phyloP scores from a whole-genome alignment of 345 rosid genomes.

The Eucalyptus victrix region DNA sequence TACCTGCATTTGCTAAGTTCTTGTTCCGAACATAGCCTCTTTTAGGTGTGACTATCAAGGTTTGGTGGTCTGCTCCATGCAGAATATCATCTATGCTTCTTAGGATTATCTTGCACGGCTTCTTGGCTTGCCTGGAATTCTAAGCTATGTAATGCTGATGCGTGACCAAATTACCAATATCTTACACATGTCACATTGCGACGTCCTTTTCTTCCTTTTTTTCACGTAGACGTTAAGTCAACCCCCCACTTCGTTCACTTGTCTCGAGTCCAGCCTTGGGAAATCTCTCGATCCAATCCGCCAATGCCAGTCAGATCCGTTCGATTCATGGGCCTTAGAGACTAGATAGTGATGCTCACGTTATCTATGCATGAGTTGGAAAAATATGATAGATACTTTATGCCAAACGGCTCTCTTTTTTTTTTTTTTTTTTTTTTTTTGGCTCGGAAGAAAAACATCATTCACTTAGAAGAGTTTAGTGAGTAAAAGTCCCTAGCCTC shows the following conservation, averaged over 20 bases:
- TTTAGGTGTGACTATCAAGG: background rate
- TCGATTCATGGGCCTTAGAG: background rate
- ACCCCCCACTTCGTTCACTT: background rate
- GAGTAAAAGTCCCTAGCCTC: background rate
- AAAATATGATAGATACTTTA: background rate
- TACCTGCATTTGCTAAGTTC: too few species aligned
- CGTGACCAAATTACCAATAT: background rate
- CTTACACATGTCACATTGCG: background rate
- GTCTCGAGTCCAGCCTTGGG: background rate
- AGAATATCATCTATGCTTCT: background rate
- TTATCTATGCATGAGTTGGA: background rate
- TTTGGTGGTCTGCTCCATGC: background rate
- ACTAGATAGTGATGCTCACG: background rate
- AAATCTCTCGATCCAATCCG: background rate
- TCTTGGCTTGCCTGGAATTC: background rate
- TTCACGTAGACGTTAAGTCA: background rate
- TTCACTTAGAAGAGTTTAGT: background rate
- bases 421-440: fast-evolving
- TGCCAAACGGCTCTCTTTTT: background rate
- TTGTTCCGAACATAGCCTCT: too few species aligned
- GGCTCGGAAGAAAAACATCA: background rate
- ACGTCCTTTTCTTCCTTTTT: background rate
- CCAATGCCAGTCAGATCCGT: background rate
- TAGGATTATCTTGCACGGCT: background rate
- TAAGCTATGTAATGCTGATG: background rate